Conservation (phyloP, 805 yeast genomes). For the Saturnispora hagleri region DNA sequence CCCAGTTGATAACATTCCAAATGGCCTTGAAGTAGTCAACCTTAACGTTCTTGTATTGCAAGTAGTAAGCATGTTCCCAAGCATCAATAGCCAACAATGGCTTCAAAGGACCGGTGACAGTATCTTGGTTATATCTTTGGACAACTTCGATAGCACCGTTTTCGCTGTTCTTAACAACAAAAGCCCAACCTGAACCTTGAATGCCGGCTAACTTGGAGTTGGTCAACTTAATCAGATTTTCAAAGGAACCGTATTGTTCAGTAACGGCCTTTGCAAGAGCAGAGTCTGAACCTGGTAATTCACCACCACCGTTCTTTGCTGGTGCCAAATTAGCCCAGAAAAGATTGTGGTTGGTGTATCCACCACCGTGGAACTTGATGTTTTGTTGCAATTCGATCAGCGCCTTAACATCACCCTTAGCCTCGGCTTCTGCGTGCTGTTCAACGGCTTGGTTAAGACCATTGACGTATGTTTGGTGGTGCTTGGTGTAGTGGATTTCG, state of each 20-base stretch:
- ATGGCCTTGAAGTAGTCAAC: conserved; percentile 87
- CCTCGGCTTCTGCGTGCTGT: conserved; percentile 57
- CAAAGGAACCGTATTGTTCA: conserved; percentile 64
- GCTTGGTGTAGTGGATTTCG: conserved; percentile 81
- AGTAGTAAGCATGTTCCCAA: conserved; percentile 95
- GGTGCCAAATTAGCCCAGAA: conserved; percentile 90
- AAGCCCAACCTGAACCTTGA: conserved; percentile 96
- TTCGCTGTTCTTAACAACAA: conserved; percentile 71
- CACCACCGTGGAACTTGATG: conserved; percentile 91
- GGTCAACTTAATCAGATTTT: conserved; percentile 51
- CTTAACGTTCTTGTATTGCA: conserved; percentile 88
- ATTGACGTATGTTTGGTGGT: conserved; percentile 85
- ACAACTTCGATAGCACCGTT: conserved; percentile 71
- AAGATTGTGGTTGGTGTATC: conserved; percentile 74
- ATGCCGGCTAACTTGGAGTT: conserved; percentile 73
- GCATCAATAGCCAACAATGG: conserved; percentile 89
- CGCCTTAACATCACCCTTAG: conserved; percentile 48
- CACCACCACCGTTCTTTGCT: conserved; percentile 66
- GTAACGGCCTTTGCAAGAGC: conserved; percentile 50
- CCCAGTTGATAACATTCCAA: conserved; percentile 93
- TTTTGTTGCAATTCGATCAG: conserved; percentile 58
- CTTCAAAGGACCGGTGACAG: conserved; percentile 56
- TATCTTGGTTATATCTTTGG: conserved; percentile 80
- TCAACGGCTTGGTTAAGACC: conserved; percentile 75
- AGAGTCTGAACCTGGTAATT: conserved; percentile 44